Evolutionary conservation across 306 rosid genomes (phyloP).

Genomic region (Fagus crenata): DNA sequence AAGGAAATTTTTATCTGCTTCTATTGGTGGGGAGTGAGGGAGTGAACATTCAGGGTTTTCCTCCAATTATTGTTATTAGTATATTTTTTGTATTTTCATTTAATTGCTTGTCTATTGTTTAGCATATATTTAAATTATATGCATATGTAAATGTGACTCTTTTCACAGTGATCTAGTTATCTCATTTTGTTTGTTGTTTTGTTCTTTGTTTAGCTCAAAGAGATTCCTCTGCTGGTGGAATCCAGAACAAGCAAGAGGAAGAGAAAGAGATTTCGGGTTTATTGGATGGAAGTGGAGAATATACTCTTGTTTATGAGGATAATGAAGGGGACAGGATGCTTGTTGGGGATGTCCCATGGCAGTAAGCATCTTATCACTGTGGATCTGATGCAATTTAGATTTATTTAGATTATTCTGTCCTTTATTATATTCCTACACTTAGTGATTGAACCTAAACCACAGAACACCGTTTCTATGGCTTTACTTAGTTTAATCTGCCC

Average conservation of each 20-base stretch:
- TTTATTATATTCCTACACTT: slow-evolving; percentile 26
- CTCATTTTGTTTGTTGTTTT: slow-evolving; percentile 19
- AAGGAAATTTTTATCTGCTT: too few species aligned
- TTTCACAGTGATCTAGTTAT: slow-evolving; percentile 22
- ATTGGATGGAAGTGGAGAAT: slow-evolving; percentile 87
- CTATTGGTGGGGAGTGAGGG: background rate
- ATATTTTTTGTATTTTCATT: background rate
- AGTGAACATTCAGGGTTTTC: background rate
- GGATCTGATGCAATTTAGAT: slow-evolving; percentile 28
- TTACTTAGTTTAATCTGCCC: background rate
- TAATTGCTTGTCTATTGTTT: background rate
- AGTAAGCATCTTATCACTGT: slow-evolving; percentile 64
- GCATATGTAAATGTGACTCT: slow-evolving; percentile 2
- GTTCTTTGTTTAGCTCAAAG: slow-evolving; percentile 53
- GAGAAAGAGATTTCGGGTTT: slow-evolving; percentile 56
- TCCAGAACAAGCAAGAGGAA: slow-evolving; percentile 52
- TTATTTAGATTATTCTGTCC: slow-evolving; percentile 15
- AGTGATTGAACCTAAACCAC: slow-evolving; percentile 15
- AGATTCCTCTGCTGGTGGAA: slow-evolving; percentile 64
- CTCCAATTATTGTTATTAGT: background rate
- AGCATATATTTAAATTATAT: background rate
- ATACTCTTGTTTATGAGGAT: slow-evolving; percentile 86
- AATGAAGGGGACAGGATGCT: slow-evolving; percentile 93
- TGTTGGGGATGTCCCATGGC: slow-evolving; percentile 97
- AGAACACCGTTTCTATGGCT: background rate